Conservation (phyloP, 495 filamentous ascomycete genomes). For the Xylaria cubensis region DNA sequence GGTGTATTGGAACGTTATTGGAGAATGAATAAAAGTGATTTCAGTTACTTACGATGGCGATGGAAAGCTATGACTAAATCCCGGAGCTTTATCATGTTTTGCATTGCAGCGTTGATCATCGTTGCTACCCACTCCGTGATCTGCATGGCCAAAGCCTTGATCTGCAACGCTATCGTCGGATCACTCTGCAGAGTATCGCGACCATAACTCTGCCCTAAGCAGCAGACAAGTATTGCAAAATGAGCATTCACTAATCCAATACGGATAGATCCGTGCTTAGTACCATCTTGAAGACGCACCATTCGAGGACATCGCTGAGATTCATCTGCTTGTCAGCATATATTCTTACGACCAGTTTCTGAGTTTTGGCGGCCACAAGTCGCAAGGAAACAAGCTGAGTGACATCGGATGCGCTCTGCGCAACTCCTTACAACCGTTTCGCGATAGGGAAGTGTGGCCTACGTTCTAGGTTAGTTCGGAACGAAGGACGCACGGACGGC, state of each 20-base stretch:
- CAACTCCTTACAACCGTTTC: not conserved
- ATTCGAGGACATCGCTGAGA: not conserved
- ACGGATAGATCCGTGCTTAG: not conserved
- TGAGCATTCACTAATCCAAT: not conserved
- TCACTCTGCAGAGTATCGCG: not conserved
- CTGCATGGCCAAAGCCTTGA: not conserved
- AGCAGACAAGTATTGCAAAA: not conserved
- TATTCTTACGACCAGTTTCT: not conserved
- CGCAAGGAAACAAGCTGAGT: not conserved
- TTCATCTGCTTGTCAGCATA: not conserved
- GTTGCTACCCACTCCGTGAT: not conserved
- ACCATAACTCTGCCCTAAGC: not conserved
- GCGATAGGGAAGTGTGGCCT: not conserved
- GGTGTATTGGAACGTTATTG: not conserved
- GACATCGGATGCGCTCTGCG: not conserved
- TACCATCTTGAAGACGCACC: not conserved
- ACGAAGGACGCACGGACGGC: not conserved
- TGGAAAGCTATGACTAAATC: not conserved
- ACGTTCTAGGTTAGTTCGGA: not conserved
- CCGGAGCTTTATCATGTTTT: constrained; percentile 1
- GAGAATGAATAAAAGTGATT: no score
- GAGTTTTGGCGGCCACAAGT: not conserved
- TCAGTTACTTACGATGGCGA: not conserved
- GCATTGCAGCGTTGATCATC: constrained; percentile 13
- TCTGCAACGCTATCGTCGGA: not conserved